Evolutionary conservation across 2,329 filamentous ascomycete genomes (phyloP).

Genomic region (Pestalotiopsis sp.): DNA sequence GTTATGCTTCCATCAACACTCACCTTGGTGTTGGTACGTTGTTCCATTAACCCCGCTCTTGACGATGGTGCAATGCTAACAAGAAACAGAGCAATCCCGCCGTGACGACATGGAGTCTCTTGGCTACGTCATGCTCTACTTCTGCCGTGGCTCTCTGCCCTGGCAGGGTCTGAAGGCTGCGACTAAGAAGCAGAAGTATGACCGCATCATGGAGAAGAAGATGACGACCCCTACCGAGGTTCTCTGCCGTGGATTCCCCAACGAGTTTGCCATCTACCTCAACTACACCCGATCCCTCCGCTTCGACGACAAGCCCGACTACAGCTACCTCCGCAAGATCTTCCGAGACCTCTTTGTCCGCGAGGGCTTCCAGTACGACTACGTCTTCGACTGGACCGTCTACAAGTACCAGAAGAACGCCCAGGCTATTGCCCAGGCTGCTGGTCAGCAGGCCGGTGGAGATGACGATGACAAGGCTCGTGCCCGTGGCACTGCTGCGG

Average conservation of each 20-base stretch:
- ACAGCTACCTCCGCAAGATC: conserved; percentile 99
- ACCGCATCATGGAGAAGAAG: conserved; percentile 99
- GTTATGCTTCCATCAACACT: conserved; percentile 98
- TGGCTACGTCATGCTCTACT: conserved; percentile 99
- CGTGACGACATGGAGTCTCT: conserved; percentile 99
- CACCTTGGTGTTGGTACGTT: conserved; percentile 86
- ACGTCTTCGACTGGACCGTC: conserved; percentile 99
- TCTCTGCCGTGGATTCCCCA: conserved; percentile 97
- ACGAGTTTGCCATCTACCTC: conserved; percentile 99
- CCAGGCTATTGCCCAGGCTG: conserved; percentile 86
- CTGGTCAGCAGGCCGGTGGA: conserved; percentile 64
- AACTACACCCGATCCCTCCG: conserved; percentile 99
- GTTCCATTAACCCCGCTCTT: background rate
- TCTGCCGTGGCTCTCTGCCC: conserved; percentile 96
- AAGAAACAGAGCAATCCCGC: conserved; percentile 83
- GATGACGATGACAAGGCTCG: conserved; percentile 79
- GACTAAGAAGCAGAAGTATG: conserved; percentile 99
- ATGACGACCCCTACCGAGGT: conserved; percentile 99
- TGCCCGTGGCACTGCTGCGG: conserved; percentile 67
- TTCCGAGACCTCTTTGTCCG: conserved; percentile 99
- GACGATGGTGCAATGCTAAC: conserved; percentile 26
- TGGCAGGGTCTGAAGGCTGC: conserved; percentile 99
- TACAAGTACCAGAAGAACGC: conserved; percentile 99
- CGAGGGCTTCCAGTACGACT: conserved; percentile 99
- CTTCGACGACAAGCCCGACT: conserved; percentile 99